These are phyloP conservation scores for Pseudophaeomoniella oleicola DNA, from an alignment of 2,329 filamentous ascomycete genomes.

Conservation along the genomic window DNA sequence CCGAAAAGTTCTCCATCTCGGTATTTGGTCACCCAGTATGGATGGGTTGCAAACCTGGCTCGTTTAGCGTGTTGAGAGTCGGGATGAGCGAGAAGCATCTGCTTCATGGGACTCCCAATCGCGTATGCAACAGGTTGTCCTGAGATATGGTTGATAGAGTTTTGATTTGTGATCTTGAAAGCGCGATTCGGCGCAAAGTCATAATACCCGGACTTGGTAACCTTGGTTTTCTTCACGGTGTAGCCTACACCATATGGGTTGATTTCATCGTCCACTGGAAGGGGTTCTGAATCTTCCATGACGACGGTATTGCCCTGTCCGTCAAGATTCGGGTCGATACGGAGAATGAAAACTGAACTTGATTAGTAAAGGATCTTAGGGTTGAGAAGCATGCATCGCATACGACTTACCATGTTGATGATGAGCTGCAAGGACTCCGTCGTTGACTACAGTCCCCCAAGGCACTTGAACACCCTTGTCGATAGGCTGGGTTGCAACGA, in stretches of 20 bases:
- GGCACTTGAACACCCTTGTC: conserved; percentile 17
- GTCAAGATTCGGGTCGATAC: conserved; percentile 29
- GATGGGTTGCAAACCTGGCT: conserved; percentile 40
- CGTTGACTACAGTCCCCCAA: conserved; percentile 25
- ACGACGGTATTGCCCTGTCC: conserved; percentile 20
- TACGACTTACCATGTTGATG: too few relatives aligned
- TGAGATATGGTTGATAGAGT: conserved; percentile 38
- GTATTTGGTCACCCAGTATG: conserved; percentile 40
- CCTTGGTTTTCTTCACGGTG: conserved; percentile 28
- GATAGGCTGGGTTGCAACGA: conserved; percentile 25
- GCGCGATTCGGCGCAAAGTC: conserved; percentile 31
- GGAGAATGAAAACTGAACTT: conserved; percentile 27
- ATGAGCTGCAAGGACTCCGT: conserved; percentile 26
- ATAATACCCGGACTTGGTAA: conserved; percentile 31
- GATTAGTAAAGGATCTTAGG: too few relatives aligned
- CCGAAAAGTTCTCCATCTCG: conserved; percentile 37
- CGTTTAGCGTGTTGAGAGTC: conserved; percentile 35
- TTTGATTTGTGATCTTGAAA: conserved; percentile 44
- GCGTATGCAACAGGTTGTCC: conserved; percentile 40
- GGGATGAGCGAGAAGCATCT: conserved; percentile 40
- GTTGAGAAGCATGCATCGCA: too few relatives aligned
- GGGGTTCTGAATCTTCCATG: conserved; percentile 44
- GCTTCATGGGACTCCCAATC: conserved; percentile 39
- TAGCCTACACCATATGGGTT: conserved; percentile 42
- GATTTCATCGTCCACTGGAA: conserved; percentile 36